Evolutionary conservation across 192 early-diverging fungal genomes (phyloP).

Genomic region (Mortierella claussenii): DNA sequence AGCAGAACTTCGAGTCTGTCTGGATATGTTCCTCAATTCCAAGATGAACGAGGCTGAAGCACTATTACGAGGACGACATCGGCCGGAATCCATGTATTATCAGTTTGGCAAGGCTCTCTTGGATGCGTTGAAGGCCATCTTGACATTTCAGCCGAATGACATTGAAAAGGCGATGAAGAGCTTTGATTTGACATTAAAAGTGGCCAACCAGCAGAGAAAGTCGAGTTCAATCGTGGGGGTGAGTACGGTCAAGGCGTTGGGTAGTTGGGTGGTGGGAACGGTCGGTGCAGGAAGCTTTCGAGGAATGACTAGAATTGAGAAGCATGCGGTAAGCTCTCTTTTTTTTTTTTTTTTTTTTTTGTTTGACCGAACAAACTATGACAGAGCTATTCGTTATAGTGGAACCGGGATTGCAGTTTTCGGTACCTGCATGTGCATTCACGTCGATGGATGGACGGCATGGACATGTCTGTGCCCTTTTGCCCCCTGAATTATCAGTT

Average conservation of each 20-base stretch:
- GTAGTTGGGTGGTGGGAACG: conserved; percentile 54
- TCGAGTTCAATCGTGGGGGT: conserved; percentile 34
- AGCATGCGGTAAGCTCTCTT: conserved; percentile 62
- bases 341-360: conserved; percentile 10
- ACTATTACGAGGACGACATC: conserved; percentile 58
- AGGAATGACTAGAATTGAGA: conserved; percentile 67
- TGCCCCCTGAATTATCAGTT: neutral
- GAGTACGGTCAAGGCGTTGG: conserved; percentile 58
- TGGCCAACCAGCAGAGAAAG: conserved; percentile 70
- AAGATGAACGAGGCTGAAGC: conserved; percentile 76
- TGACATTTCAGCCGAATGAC: conserved; percentile 82
- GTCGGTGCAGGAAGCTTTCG: conserved; percentile 53
- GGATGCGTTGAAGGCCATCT: conserved; percentile 69
- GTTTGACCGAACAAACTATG: too few species aligned
- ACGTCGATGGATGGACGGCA: too few species aligned
- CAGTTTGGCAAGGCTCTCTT: conserved; percentile 77
- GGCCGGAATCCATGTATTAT: conserved; percentile 72
- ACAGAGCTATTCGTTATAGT: too few species aligned
- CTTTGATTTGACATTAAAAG: conserved; percentile 68
- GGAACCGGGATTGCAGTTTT: too few species aligned
- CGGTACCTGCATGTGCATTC: too few species aligned
- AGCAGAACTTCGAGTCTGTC: conserved; percentile 63
- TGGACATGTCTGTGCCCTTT: too few species aligned
- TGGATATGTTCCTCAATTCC: conserved; percentile 83
- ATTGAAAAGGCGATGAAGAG: conserved; percentile 73